phyloP scores from a whole-genome alignment of 164 flowering plant species.

The Aristolochia fimbriata region DNA sequence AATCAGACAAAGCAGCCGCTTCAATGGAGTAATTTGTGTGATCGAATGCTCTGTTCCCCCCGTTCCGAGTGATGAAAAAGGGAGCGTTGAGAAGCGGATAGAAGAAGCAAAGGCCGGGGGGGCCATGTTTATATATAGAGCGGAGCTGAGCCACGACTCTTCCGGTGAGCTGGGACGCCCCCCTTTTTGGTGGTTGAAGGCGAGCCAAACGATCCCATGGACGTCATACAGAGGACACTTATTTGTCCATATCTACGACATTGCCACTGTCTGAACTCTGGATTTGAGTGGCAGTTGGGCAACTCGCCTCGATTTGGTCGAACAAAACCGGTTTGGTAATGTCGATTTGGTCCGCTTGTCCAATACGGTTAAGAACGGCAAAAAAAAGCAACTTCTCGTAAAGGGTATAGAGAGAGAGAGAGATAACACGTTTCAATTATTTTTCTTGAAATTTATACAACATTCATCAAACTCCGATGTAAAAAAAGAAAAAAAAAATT shows the following conservation, averaged over 20 bases:
- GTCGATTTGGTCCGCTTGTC: too few relatives aligned
- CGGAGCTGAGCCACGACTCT: slow-evolving; percentile 14
- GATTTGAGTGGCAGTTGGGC: too few relatives aligned
- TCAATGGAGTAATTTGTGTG: neutral
- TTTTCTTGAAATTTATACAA: too few relatives aligned
- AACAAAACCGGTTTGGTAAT: too few relatives aligned
- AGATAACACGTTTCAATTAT: too few relatives aligned
- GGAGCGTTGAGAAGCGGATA: neutral
- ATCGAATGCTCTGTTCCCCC: neutral
- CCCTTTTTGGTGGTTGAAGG: slow-evolving; percentile 10
- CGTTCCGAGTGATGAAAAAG: neutral
- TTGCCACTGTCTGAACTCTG: neutral
- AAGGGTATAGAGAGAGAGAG: too few relatives aligned
- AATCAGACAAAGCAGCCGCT: neutral
- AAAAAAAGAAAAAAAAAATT: too few relatives aligned
- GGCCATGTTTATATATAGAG: slow-evolving; percentile 1
- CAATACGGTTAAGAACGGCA: too few relatives aligned
- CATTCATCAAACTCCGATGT: too few relatives aligned
- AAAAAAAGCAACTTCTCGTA: too few relatives aligned
- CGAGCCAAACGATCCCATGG: slow-evolving; percentile 4
- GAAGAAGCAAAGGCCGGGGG: neutral
- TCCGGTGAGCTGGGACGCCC: slow-evolving; percentile 5
- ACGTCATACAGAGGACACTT: neutral
- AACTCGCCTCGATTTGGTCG: too few relatives aligned
- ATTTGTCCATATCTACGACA: neutral